Percentiles rank a stretch among this genome's conserved stretches.
These are phyloP conservation scores for Baorangia bicolor DNA, from an alignment of 768 basidiomycete species.

Conservation along the genomic window DNA sequence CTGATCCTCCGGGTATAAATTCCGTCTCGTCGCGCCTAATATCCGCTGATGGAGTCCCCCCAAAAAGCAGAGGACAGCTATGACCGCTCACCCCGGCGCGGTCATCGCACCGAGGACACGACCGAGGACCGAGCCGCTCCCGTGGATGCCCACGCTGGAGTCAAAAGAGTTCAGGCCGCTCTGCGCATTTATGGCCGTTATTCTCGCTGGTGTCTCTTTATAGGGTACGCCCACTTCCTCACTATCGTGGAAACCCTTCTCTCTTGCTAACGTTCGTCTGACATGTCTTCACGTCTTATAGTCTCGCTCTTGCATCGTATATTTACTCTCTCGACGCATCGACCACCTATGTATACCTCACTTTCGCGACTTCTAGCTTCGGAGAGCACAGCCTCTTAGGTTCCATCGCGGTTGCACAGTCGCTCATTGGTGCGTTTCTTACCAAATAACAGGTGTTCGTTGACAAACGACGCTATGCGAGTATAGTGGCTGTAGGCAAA, in stretches of 20 bases:
- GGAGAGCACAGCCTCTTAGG: constrained; percentile 53
- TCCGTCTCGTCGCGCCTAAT: accelerated
- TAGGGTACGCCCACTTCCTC: constrained; percentile 40
- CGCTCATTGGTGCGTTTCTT: constrained; percentile 48
- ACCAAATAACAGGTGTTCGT: constrained; percentile 6
- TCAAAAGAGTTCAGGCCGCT: constrained; percentile 49
- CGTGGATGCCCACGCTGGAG: constrained; percentile 38
- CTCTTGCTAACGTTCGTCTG: neutral
- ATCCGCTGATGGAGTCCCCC: constrained; percentile 4
- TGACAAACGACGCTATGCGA: neutral
- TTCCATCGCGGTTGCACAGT: constrained; percentile 53
- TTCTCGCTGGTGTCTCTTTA: constrained; percentile 59
- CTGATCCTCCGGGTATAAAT: constrained; percentile 14
- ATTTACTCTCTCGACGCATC: constrained; percentile 74
- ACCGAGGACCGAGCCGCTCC: neutral
- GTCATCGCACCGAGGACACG: neutral
- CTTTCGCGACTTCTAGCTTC: constrained; percentile 54
- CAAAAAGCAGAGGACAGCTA: constrained; percentile 2
- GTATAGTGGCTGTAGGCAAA: constrained; percentile 50
- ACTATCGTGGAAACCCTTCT: neutral
- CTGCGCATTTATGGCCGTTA: constrained; percentile 52
- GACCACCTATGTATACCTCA: constrained; percentile 66
- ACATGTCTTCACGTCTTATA: constrained; percentile 8
- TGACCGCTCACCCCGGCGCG: neutral
- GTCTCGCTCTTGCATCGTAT: constrained; percentile 67